Evolutionary conservation across 148 eudicot genomes (phyloP), one percentile per base, ranked within the genome.

Genomic region (Cornus suecica): DNA sequence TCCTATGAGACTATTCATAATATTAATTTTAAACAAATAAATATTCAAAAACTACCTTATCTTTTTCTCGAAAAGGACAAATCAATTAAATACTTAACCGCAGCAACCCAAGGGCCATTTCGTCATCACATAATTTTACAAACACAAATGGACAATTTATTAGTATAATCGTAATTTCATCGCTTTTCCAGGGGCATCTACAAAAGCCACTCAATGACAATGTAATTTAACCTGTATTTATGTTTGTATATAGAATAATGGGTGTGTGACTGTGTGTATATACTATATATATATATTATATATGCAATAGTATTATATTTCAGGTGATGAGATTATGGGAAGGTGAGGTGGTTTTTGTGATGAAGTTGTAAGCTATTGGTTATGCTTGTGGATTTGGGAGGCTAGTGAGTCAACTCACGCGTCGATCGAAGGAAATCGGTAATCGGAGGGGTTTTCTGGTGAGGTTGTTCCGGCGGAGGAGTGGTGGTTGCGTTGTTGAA

Each of bases 381-480:
- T 37, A 51, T 23, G 78, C 71, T 62, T 51, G 78, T 75, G 78
- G 23, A n/a, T 42, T 65, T 64, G 2, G 77, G 18, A 37, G 31
- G 68, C 8, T 60, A 6, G 64, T 70, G 73, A 76, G 74, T 69
- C 73, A 76, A 68, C 72, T 58, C 56, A 34, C 29, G n/a, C 0
- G 24, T 15, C 24, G 6, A 27, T 30, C 51, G n/a, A 58, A 10
- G 66, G 62, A 58, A 37, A 18, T 63, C 70, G 70, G 51, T 61
- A 32, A 77, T 77, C 79, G 63, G 63, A 52, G 63, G 34, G 45
- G 32, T n/a, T 70, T 70, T 70, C 74, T 6, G 48, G 66, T 56
- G 4, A 14, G 61, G 22, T n/a, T 20, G 31, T 28, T 26, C 61
- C 31, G 31, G 72, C 29, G 5, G 24, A 25, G 13, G 74, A 16